Base-by-base conservation (phyloP, 495 filamentous ascomycete species). In the Copromyces sp. region DNA sequence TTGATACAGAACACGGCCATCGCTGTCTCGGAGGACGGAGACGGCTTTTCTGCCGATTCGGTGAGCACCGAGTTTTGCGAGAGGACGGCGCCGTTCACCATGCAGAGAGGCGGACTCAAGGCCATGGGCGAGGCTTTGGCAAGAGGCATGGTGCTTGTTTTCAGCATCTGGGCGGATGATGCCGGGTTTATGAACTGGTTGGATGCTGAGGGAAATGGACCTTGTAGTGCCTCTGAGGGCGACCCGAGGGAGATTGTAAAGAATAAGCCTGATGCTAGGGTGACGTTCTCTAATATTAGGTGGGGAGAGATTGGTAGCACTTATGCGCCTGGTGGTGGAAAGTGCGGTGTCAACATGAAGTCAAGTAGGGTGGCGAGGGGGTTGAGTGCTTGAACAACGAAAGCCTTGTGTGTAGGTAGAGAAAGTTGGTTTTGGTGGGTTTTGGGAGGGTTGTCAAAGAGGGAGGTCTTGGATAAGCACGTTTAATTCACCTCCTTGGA, bases 151-250 rank as follows among this genome's bases (percentile, higher is more conserved):
- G 88, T 90, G 0, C 77, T 91, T 6, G 83, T 85, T 5, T 85
- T 91, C 74, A 86, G 83, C 74, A 86, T 92, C 73, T 92, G 90
- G 90, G 87, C 86, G 79, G 89, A 89, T 72, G 80, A 83, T n/a
- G 81, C 84, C 44, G 81, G 80, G 1, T 84, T 82, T 79, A 92
- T 91, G 90, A 82, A 83, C 38, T 92, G 90, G 89, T 81, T 92
- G 9, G 91, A 92, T 75, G 78, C 80, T 44, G 83, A 80, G 6
- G 81, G 78, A 35, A 80, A 85, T 29, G 90, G 90, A 0, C 90
- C 90, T 35, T 93, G 90, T 78, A 87, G 84, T 69, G 83, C 81
- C 1, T 83, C 84, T 17, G 82, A 87, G 61, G 84, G 84, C 40
- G 80, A 82, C 68, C 89, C 89, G 1, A 71, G 74, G 4, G 81